A percentile compares a stretch with the other conserved stretches of the same genome.
phyloP scores from a whole-genome alignment of 2,329 filamentous ascomycete species.

The Diaporthe citriasiana region DNA sequence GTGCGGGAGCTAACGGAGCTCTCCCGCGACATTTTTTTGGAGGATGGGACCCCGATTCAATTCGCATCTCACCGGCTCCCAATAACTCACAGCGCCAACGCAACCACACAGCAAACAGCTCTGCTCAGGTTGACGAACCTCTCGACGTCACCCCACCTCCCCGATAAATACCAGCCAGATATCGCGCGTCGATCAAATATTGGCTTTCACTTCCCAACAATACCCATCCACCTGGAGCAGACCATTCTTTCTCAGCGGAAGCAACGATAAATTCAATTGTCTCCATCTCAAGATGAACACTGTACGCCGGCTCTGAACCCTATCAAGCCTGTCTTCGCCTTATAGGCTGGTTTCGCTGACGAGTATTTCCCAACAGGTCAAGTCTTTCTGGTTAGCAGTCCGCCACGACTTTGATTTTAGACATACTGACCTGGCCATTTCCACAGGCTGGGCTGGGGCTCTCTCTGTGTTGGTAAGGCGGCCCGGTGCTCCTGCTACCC shows the following conservation, averaged over 20 bases:
- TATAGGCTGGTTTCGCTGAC: slow-evolving; percentile 32
- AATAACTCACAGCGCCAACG: slow-evolving; percentile 4
- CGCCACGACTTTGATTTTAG: background rate
- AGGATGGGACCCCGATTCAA: slow-evolving; percentile 13
- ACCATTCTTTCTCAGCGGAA: background rate
- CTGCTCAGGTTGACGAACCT: background rate
- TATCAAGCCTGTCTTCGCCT: background rate
- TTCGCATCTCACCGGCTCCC: slow-evolving; percentile 5
- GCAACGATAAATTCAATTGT: background rate
- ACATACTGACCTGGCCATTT: slow-evolving; percentile 40
- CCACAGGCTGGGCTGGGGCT: slow-evolving; percentile 88
- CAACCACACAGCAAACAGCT: background rate
- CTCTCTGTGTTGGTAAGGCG: slow-evolving; percentile 82
- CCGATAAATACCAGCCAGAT: background rate
- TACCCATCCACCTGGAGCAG: background rate
- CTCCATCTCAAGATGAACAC: slow-evolving; percentile 64
- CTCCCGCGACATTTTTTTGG: slow-evolving; percentile 23
- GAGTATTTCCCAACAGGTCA: slow-evolving; percentile 60
- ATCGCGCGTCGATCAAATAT: background rate
- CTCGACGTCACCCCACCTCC: slow-evolving; percentile 5
- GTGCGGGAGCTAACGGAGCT: slow-evolving; percentile 33
- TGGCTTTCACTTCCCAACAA: background rate
- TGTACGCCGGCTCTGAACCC: slow-evolving; percentile 54
- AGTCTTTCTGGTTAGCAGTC: slow-evolving; percentile 72
- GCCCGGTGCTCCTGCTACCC: background rate